These are phyloP conservation scores for Halenospora varia DNA, from an alignment of 495 filamentous ascomycete genomes.

Conservation along the genomic window DNA sequence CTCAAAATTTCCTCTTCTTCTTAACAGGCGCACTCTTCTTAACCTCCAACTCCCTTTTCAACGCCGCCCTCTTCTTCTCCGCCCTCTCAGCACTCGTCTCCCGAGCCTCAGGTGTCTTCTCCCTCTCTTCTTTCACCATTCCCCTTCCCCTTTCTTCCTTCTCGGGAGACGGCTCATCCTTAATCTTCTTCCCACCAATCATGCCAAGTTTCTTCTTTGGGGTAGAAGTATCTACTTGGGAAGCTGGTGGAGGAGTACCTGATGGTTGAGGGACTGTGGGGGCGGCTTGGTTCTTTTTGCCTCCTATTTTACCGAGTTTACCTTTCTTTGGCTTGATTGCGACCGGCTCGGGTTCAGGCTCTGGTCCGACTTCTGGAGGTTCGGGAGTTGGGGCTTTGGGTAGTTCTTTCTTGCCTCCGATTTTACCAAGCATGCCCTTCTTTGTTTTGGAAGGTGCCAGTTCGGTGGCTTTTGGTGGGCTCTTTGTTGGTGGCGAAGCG, in stretches of 20 bases:
- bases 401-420: slow-evolving; percentile 33
- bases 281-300: slow-evolving; percentile 21
- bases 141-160: background rate
- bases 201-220: slow-evolving; percentile 6
- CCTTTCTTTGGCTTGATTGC: slow-evolving; percentile 18
- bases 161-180: slow-evolving; percentile 8
- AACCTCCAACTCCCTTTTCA: slow-evolving; percentile 61
- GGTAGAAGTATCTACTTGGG: background rate
- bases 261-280: too few relatives aligned
- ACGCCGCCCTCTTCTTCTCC: slow-evolving; percentile 56
- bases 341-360: slow-evolving; percentile 18
- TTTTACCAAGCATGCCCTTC: slow-evolving; percentile 34
- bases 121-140: background rate
- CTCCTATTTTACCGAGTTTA: slow-evolving; percentile 22
- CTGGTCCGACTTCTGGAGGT: slow-evolving; percentile 13
- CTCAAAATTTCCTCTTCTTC: slow-evolving; percentile 64
- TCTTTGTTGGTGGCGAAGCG: slow-evolving; percentile 17
- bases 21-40: slow-evolving; percentile 64
- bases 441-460: slow-evolving; percentile 19
- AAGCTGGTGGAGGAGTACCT: background rate
- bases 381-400: background rate
- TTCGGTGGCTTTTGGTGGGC: slow-evolving; percentile 16
- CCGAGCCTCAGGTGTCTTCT: slow-evolving; percentile 3
- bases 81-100: slow-evolving; percentile 53
- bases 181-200: slow-evolving; percentile 15